These are phyloP conservation scores for Fusarium miscanthi DNA, from an alignment of 2,329 filamentous ascomycete species.

Conservation along the genomic window DNA sequence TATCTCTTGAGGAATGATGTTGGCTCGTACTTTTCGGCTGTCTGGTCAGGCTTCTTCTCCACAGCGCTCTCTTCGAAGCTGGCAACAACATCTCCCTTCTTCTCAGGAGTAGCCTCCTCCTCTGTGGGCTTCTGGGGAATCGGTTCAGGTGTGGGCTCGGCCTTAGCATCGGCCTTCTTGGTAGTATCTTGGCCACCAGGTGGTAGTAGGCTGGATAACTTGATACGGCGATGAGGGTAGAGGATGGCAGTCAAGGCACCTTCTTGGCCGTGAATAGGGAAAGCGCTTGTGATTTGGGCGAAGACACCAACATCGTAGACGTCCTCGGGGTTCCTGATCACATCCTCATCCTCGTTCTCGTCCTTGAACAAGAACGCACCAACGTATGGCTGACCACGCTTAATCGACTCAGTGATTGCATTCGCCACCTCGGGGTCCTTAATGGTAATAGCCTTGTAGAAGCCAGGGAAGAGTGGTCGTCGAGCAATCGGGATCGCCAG, in stretches of 20 bases:
- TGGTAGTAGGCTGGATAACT: conserved; percentile 84
- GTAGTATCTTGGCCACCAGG: conserved; percentile 64
- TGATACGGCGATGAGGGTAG: conserved; percentile 95
- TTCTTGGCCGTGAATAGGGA: conserved; percentile 88
- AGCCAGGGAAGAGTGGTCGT: conserved; percentile 93
- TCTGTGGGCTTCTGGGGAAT: conserved; percentile 66
- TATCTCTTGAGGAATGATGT: conserved; percentile 93
- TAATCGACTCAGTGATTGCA: conserved; percentile 96
- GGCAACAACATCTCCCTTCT: conserved; percentile 93
- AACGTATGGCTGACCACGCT: conserved; percentile 95
- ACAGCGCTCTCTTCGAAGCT: conserved; percentile 90
- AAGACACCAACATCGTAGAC: conserved; percentile 98
- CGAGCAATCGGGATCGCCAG: conserved; percentile 97
- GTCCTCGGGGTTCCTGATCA: conserved; percentile 89
- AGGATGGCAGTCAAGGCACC: conserved; percentile 90
- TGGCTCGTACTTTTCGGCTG: conserved; percentile 77
- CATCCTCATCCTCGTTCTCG: conserved; percentile 91
- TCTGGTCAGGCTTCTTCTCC: conserved; percentile 65
- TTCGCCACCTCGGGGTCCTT: conserved; percentile 90
- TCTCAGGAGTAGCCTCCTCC: conserved; percentile 68
- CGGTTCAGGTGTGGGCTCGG: conserved; percentile 65
- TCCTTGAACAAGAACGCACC: conserved; percentile 98
- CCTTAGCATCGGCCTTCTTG: conserved; percentile 64
- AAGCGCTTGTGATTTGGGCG: conserved; percentile 96
- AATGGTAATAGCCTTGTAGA: conserved; percentile 99